A percentile compares a stretch with the other conserved stretches of the same genome.
Conservation (phyloP, 352 stramenopile species). For the Achlya hypogyna region DNA sequence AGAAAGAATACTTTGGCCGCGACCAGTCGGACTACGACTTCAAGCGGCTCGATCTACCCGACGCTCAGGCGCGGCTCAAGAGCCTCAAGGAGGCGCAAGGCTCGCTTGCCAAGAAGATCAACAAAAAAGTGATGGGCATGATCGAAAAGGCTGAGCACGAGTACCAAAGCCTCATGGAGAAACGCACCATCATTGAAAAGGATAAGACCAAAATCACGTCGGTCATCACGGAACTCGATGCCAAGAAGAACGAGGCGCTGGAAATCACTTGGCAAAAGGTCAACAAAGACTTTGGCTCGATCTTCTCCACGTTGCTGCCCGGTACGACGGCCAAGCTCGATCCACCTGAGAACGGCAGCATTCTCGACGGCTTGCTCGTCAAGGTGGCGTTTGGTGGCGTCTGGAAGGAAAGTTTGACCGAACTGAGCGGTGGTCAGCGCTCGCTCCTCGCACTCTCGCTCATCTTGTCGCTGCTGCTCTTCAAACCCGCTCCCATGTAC, state of each 20-base stretch:
- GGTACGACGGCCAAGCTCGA: slow-evolving; percentile 97
- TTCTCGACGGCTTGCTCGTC: slow-evolving; percentile 94
- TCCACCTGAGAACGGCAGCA: slow-evolving; percentile 85
- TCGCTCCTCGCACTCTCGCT: slow-evolving; percentile 98
- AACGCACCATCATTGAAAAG: slow-evolving; percentile 97
- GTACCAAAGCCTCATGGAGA: slow-evolving; percentile 97
- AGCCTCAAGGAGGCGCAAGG: slow-evolving; percentile 91
- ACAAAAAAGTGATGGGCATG: slow-evolving; percentile 99
- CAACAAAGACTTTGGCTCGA: slow-evolving; percentile 99
- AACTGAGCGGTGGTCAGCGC: slow-evolving; percentile 97
- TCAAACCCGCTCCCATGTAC: slow-evolving; percentile 99
- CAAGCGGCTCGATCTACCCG: slow-evolving; percentile 72
- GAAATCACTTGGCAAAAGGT: slow-evolving; percentile 98
- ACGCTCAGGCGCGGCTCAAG: slow-evolving; percentile 80
- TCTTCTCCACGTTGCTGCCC: slow-evolving; percentile 97
- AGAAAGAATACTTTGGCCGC: slow-evolving; percentile 96
- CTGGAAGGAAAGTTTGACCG: slow-evolving; percentile 99
- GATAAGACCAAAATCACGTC: slow-evolving; percentile 99
- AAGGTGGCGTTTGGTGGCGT: slow-evolving; percentile 98
- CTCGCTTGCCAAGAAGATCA: slow-evolving; percentile 96
- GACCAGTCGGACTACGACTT: slow-evolving; percentile 98
- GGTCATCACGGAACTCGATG: slow-evolving; percentile 98
- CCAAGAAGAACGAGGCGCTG: slow-evolving; percentile 97
- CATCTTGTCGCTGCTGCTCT: slow-evolving; percentile 97
- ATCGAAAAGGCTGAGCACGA: slow-evolving; percentile 99